These are phyloP conservation scores for Fusarium guadeloupense DNA, from an alignment of 2,329 filamentous ascomycete genomes.

Conservation along the genomic window DNA sequence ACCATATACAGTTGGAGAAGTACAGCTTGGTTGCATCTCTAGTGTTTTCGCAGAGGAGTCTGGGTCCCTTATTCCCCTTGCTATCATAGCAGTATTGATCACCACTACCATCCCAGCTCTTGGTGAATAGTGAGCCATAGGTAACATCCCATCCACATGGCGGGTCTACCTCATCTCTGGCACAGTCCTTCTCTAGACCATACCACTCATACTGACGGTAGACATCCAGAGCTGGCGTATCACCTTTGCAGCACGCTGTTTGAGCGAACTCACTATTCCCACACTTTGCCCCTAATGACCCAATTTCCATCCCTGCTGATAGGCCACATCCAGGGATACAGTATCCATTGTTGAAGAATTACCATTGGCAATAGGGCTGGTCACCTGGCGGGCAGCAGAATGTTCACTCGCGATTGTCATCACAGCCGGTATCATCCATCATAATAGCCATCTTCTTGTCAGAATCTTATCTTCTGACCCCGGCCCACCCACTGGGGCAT, in stretches of 20 bases:
- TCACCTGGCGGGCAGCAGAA: conserved; percentile 11
- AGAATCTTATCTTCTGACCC: neutral
- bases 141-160: neutral
- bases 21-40: neutral
- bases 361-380: conserved; percentile 16
- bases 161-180: neutral
- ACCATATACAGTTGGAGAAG: conserved; percentile 1
- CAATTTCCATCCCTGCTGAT: neutral
- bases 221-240: neutral
- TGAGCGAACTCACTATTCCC: neutral
- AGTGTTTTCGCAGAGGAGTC: conserved; percentile 2
- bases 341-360: conserved; percentile 3
- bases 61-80: neutral
- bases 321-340: conserved; percentile 4
- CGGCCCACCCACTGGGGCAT: conserved; percentile 1
- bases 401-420: neutral
- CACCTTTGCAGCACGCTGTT: neutral
- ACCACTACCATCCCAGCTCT: neutral
- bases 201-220: conserved; percentile 8
- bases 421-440: conserved; percentile 10
- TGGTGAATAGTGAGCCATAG: neutral
- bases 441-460: neutral
- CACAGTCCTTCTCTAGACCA: neutral
- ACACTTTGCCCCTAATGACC: neutral
- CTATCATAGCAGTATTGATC: neutral